phyloP scores from a whole-genome alignment of 2,329 filamentous ascomycete species.

The Hymenoscyphus fraxineus region DNA sequence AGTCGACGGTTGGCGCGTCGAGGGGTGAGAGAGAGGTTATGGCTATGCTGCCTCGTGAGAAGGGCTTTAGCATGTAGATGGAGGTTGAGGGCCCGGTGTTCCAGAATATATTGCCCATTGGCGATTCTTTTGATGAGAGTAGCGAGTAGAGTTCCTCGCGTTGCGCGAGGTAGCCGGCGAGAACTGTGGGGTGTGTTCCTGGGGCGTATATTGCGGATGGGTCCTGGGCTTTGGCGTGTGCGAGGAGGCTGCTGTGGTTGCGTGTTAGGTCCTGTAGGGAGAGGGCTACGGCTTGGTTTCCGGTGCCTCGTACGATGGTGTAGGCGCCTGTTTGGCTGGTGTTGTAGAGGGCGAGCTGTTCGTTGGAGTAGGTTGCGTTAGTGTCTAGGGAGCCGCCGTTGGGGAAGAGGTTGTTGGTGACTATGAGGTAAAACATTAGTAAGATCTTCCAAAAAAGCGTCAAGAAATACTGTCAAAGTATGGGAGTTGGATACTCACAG shows the following conservation, averaged over 20 bases:
- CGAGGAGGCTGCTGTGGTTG: slow-evolving; percentile 10
- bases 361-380: slow-evolving; percentile 30
- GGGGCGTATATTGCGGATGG: slow-evolving; percentile 14
- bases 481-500: slow-evolving; percentile 8
- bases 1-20: slow-evolving; percentile 35
- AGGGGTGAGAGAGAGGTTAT: slow-evolving; percentile 29
- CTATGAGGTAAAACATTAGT: neutral
- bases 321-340: slow-evolving; percentile 10
- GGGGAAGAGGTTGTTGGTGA: slow-evolving; percentile 14
- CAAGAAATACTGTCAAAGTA: too few species aligned
- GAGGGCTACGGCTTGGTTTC: slow-evolving; percentile 18
- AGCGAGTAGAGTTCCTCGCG: slow-evolving; percentile 27
- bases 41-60: slow-evolving; percentile 37
- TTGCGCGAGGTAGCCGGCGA: slow-evolving; percentile 16
- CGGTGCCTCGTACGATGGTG: slow-evolving; percentile 25
- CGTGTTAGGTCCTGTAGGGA: slow-evolving; percentile 13
- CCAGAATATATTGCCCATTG: slow-evolving; percentile 14
- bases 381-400: slow-evolving; percentile 10
- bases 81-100: slow-evolving; percentile 17
- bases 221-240: slow-evolving; percentile 10
- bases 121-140: neutral
- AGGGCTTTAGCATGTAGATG: slow-evolving; percentile 26
- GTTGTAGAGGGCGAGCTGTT: slow-evolving; percentile 32
- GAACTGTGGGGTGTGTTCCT: slow-evolving; percentile 14
- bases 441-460: neutral